Evolutionary conservation across 352 stramenopile species (phyloP), one percentile per base, ranked within the genome.

Genomic region (Phytophthora citricola): DNA sequence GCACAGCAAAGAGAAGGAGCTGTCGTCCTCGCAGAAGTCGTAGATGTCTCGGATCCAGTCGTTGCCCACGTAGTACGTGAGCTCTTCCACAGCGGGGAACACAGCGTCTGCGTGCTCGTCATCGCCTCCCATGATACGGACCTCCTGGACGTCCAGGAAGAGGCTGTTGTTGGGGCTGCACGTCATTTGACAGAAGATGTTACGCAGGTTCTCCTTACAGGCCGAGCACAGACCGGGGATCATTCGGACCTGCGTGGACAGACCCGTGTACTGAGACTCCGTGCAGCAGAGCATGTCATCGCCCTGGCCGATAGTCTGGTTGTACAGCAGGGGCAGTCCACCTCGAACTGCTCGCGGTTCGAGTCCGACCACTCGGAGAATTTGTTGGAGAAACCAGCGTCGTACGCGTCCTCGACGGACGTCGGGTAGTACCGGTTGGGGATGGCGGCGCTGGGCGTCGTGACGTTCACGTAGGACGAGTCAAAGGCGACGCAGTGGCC

Each of bases 1-100:
- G 48, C 81, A 90, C 59, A 90, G 44, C 14, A 87, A 36, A 31
- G 76, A 82, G 53, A 85, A 90, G 34, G 70, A 81, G 43, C 61
- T 79, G 68, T 90, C 81, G 40, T 73, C 79, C 50, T 85, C 62
- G 26, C 76, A 88, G 47, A 77, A 89, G 55, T 89, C 79, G 50
- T 90, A 90, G 10, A 90, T 71, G 54, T 90, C 81, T 9, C 81
- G 81, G 26, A 87, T 73, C 77, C 70, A 86, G 67, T 90, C 79
- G 27, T 73, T 75, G 31, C 81, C 78, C 14, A 89, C 81, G 54
- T 83, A 87, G 61, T 85, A 90, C 31, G 77, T 89, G 48, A 62
- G 60, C 22, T 87, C 73, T 63, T 89, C 78, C 14, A 87, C 69
- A 9, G 79, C 77, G 10, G 81, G 79, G 58, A 83, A 90, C 2